phyloP scores from a whole-genome alignment of 1,139 yeast genomes.

The Zygotorulaspora mrakii region DNA sequence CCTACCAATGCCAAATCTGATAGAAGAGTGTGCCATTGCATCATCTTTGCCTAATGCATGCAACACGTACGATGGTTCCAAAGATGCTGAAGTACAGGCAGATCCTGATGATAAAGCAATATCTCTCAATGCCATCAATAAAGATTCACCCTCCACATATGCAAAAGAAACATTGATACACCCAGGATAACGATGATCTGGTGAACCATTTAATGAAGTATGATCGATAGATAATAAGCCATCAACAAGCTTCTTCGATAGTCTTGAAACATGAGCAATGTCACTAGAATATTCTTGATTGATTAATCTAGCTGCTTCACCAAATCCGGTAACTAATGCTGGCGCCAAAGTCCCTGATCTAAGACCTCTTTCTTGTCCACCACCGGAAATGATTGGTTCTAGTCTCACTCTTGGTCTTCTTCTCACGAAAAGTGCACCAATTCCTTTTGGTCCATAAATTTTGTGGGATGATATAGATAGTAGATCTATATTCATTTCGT shows the following conservation, averaged over 20 bases:
- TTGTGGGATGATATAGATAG: conserved; percentile 94
- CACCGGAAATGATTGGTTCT: conserved; percentile 93
- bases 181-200: conserved; percentile 72
- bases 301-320: conserved; percentile 93
- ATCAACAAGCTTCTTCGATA: conserved; percentile 67
- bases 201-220: conserved; percentile 85
- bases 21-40: conserved; percentile 95
- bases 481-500: conserved; percentile 86
- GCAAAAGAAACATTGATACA: conserved; percentile 97
- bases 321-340: conserved; percentile 91
- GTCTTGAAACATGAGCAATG: conserved; percentile 58
- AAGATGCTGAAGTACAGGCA: conserved; percentile 98
- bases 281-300: conserved; percentile 71
- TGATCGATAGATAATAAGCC: conserved; percentile 81
- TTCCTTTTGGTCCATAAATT: conserved; percentile 97
- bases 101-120: conserved; percentile 95
- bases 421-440: conserved; percentile 92
- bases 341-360: conserved; percentile 97
- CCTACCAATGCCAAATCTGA: conserved; percentile 95
- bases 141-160: conserved; percentile 95
- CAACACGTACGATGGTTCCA: conserved; percentile 94
- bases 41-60: conserved; percentile 98
- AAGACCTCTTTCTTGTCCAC: conserved; percentile 98
- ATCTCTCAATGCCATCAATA: conserved; percentile 95
- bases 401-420: conserved; percentile 98